Conservation (phyloP, 73 alveolate species). For the Strombidium stylifer region DNA sequence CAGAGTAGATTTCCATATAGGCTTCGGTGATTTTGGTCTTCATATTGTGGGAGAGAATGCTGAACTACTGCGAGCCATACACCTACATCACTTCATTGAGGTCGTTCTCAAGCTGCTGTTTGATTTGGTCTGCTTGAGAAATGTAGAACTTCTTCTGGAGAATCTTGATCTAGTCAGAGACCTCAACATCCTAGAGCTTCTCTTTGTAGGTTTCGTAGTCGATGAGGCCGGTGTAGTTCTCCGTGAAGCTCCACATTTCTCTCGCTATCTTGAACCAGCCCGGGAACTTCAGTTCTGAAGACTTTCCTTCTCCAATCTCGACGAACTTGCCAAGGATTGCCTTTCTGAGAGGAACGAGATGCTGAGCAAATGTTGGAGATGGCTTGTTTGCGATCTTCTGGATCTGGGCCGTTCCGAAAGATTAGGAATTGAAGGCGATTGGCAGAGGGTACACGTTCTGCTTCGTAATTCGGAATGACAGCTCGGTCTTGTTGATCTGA, state of each 20-base stretch:
- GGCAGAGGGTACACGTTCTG: slow-evolving; percentile 16
- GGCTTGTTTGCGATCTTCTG: slow-evolving; percentile 8
- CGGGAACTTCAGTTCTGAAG: background rate
- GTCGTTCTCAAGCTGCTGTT: background rate
- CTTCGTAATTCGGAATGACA: background rate
- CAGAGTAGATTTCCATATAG: background rate
- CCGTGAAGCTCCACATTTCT: slow-evolving; percentile 11
- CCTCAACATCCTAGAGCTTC: background rate
- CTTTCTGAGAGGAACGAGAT: background rate
- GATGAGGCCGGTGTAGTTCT: background rate
- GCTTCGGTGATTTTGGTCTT: background rate
- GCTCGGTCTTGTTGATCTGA: background rate
- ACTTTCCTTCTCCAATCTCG: background rate
- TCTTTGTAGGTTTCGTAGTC: background rate
- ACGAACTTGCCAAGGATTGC: background rate
- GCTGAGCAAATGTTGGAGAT: background rate
- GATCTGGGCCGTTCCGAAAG: background rate
- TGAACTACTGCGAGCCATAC: too few relatives aligned
- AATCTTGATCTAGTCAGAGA: background rate
- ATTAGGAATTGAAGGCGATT: slow-evolving; percentile 22
- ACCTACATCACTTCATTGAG: background rate
- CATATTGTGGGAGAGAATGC: background rate
- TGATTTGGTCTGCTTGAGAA: background rate
- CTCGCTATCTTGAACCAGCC: slow-evolving; percentile 13
- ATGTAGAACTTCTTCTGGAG: background rate